Base-by-base conservation (phyloP, 2,329 filamentous ascomycete genomes). In the Annulohypoxylon truncatum region DNA sequence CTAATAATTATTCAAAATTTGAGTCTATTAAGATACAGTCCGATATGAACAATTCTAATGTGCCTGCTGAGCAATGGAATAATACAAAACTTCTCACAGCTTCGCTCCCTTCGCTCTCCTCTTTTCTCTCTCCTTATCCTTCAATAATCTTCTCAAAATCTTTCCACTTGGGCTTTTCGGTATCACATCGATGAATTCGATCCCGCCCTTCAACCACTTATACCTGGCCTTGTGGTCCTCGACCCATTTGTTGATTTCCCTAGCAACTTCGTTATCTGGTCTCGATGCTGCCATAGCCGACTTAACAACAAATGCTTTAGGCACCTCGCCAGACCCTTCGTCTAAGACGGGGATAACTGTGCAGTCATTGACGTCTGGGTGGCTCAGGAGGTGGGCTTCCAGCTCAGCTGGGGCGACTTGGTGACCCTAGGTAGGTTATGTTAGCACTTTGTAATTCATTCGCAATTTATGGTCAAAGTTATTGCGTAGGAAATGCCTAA, bases 401-500 rank as follows among this genome's bases (percentile, higher is more conserved):
- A 96, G 86, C 76, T 96, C 92, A 1, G 92, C 92, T 0, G 92
- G 92, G 0, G 92, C 91, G 20, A 96, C 92, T 88, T 96, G 92
- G 64, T 90, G 83, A 61, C 92, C 93, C 89, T 81, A 56, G 47
- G 12, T 4, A 15, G 12, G 26, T 33, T 33, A 24, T 6, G 22
- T 65, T 29, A 53, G 47, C 24, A 33, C 10, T 38, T 53, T 38
- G 22, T 18, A 40, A 12, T 22, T 10, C 9, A 10, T 12, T 10
- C n/a, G n/a, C 15, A 9, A 13, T 10, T 24, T 4, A 18, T 6
- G 29, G 26, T 33, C n/a, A 50, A 6, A 20, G 15, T 4, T 2
- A 35, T 1, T 28, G 46, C 33, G 20, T n/a, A 59, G 9, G 22
- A n/a, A n/a, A n/a, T 28, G 7, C 20, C 73, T 51, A 69, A 82